phyloP scores from a whole-genome alignment of 164 flowering plant species.

The Piper betle region DNA sequence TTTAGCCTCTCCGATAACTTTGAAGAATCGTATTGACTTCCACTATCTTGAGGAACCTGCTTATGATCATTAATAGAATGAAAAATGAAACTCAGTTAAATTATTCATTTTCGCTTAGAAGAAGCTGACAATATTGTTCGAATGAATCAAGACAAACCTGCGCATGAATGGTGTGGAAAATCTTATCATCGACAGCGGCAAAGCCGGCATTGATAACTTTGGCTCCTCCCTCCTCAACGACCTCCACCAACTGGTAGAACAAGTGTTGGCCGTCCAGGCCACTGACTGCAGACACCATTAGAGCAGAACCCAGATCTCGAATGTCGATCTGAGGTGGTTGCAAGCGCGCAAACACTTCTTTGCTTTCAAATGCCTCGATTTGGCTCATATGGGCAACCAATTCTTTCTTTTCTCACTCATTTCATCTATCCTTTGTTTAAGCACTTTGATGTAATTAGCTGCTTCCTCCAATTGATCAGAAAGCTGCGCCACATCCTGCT shows the following conservation, averaged over 20 bases:
- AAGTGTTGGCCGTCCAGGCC: constrained; percentile 31
- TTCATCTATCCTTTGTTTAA: constrained; percentile 26
- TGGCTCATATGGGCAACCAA: constrained; percentile 9
- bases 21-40: too few species aligned
- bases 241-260: constrained; percentile 32
- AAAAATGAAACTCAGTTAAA: too few species aligned
- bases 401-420: constrained; percentile 38
- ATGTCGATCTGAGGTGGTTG: constrained; percentile 29
- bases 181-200: constrained; percentile 20
- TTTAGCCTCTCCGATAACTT: too few species aligned
- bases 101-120: too few species aligned
- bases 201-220: constrained; percentile 47
- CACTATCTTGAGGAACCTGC: too few species aligned
- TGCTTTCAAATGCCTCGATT: neutral
- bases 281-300: constrained; percentile 35
- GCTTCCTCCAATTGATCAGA: constrained; percentile 55
- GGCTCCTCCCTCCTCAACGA: constrained; percentile 51
- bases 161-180: constrained; percentile 49
- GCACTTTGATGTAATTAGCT: constrained; percentile 34
- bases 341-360: neutral
- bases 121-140: too few species aligned
- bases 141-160: too few species aligned
- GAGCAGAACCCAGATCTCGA: constrained; percentile 26
- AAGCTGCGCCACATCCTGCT: constrained; percentile 26
- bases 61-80: too few species aligned